Percentiles rank a stretch among this genome's conserved stretches.
Evolutionary conservation across 2,329 filamentous ascomycete species (phyloP).

Genomic region (Amauroascus verrucosus): DNA sequence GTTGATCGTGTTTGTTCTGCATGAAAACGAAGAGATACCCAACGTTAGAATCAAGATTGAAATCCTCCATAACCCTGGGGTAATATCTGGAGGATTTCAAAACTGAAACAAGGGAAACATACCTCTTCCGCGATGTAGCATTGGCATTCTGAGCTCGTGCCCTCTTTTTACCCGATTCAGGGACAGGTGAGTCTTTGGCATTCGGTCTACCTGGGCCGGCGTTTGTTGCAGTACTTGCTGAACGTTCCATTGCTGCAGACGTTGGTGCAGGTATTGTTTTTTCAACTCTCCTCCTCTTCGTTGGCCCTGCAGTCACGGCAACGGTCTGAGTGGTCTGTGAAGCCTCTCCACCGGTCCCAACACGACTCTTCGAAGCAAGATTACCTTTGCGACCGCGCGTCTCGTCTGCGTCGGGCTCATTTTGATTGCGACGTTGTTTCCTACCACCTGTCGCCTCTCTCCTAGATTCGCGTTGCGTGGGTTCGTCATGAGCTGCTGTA

Average conservation of each 20-base stretch:
- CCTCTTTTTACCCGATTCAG: slow-evolving; percentile 60
- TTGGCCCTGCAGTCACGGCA: slow-evolving; percentile 35
- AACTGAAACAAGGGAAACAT: slow-evolving; percentile 26
- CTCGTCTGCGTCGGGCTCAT: slow-evolving; percentile 74
- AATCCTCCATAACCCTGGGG: not conserved
- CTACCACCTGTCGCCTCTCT: slow-evolving; percentile 74
- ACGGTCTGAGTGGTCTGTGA: slow-evolving; percentile 3
- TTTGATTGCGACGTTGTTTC: slow-evolving; percentile 62
- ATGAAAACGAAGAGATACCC: slow-evolving; percentile 5
- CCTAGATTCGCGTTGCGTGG: slow-evolving; percentile 66
- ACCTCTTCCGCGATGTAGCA: slow-evolving; percentile 62
- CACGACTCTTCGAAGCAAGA: slow-evolving; percentile 41
- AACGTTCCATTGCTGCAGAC: slow-evolving; percentile 31
- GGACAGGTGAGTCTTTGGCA: slow-evolving; percentile 56
- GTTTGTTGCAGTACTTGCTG: slow-evolving; percentile 29
- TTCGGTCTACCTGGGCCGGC: slow-evolving; percentile 26
- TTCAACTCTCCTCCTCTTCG: slow-evolving; percentile 74
- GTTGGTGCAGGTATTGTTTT: slow-evolving; percentile 41
- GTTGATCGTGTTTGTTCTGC: slow-evolving; percentile 40
- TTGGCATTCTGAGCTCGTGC: slow-evolving; percentile 61
- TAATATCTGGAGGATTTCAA: slow-evolving; percentile 4
- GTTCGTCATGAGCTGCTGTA: slow-evolving; percentile 43
- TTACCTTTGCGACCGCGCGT: slow-evolving; percentile 46
- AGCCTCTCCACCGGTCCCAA: slow-evolving; percentile 5
- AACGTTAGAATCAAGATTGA: slow-evolving; percentile 6